A percentile compares a stretch with the other conserved stretches of the same genome.
Conservation (phyloP, 2,329 filamentous ascomycete genomes). For the Sclerotinia trifoliorum region DNA sequence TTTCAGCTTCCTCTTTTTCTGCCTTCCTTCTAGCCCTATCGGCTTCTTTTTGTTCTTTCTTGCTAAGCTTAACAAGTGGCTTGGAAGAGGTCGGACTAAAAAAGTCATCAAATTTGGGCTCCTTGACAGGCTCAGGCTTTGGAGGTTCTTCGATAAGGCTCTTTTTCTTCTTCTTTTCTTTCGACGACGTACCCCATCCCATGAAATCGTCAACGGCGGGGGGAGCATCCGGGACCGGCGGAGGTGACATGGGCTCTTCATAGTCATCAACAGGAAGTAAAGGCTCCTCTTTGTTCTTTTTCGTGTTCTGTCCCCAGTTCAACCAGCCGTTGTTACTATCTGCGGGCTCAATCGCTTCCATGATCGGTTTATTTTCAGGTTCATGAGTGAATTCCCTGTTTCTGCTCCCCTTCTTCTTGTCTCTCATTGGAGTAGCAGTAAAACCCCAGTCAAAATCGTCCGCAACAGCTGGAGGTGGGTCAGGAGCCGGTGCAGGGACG, state of each 20-base stretch:
- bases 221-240: conserved; percentile 38
- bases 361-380: conserved; percentile 29
- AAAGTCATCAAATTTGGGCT: conserved; percentile 46
- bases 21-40: conserved; percentile 49
- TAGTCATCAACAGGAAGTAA: conserved; percentile 37
- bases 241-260: conserved; percentile 41
- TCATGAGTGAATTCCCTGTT: conserved; percentile 29
- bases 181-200: conserved; percentile 35
- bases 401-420: conserved; percentile 45
- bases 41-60: conserved; percentile 52
- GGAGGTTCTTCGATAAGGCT: conserved; percentile 45
- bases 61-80: conserved; percentile 43
- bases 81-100: conserved; percentile 37
- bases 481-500: conserved; percentile 32
- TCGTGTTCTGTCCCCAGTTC: conserved; percentile 35
- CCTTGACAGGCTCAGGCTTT: conserved; percentile 47
- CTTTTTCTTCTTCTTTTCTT: conserved; percentile 52
- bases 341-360: conserved; percentile 32
- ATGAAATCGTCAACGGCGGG: conserved; percentile 39
- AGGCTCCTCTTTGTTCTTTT: conserved; percentile 35
- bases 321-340: conserved; percentile 36
- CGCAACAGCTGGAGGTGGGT: conserved; percentile 36
- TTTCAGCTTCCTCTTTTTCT: conserved; percentile 50
- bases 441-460: conserved; percentile 26
- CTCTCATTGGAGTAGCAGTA: conserved; percentile 41